Evolutionary conservation across 345 rosid species (phyloP).

Genomic region (Boechera retrofracta): DNA sequence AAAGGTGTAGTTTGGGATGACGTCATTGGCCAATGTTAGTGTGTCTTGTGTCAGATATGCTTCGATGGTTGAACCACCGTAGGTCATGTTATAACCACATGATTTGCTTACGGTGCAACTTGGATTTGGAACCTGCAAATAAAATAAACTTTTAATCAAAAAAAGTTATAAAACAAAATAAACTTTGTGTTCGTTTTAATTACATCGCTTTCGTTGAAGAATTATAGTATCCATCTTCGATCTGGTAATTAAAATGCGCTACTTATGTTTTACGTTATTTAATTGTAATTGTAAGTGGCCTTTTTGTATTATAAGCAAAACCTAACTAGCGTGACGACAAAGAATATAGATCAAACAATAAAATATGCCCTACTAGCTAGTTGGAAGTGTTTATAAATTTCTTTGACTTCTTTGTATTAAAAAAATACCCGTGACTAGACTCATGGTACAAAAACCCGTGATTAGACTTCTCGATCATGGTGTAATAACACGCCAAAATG

Average conservation of each 20-base stretch:
- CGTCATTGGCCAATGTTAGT: conserved; percentile 61
- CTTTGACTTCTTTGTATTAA: neutral
- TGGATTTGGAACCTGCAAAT: conserved; percentile 66
- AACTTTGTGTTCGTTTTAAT: neutral
- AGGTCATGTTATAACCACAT: conserved; percentile 82
- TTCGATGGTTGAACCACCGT: conserved; percentile 74
- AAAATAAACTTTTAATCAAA: neutral
- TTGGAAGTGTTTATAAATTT: conserved; percentile 23
- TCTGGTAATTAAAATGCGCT: conserved; percentile 16
- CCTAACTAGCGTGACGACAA: conserved; percentile 38
- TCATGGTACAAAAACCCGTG: conserved; percentile 23
- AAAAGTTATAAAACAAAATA: neutral
- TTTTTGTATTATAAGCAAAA: conserved; percentile 4
- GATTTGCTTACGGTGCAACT: conserved; percentile 60
- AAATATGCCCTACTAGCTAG: conserved; percentile 27
- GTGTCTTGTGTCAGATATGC: conserved; percentile 77
- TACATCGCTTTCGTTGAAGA: neutral
- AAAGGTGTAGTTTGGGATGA: conserved; percentile 69
- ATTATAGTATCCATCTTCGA: conserved; percentile 27
- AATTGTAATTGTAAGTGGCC: neutral
- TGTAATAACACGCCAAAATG: conserved; percentile 28
- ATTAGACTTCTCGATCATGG: conserved; percentile 24
- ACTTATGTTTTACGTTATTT: conserved; percentile 7
- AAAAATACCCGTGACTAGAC: conserved; percentile 35
- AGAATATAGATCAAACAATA: conserved; percentile 21